Base-by-base conservation (phyloP, 768 basidiomycete genomes). In the Kwoniella sp. region DNA sequence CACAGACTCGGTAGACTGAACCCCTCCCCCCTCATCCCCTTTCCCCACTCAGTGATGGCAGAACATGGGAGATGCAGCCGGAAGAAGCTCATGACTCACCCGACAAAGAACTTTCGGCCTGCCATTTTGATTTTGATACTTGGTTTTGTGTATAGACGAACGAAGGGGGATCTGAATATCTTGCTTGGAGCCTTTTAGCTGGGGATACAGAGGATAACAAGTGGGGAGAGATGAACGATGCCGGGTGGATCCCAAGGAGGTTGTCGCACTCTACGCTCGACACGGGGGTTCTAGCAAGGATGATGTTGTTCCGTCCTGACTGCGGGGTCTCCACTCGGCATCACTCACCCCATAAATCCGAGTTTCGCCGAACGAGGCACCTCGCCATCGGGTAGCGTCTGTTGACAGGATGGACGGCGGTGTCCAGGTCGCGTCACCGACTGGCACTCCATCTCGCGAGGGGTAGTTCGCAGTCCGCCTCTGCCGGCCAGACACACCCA, bases 81-180 rank as follows among this genome's bases (percentile, higher is more conserved):
- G 14, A n/a, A 14, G 20, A 8, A 5, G 32, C 26, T 6, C 22
- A 0, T 22, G n/a, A 55, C 53, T 34, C 22, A 55, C 53, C 53
- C 53, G 29, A 55, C 53, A 28, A 55, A 55, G 53, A 55, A 55
- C 40, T 55, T 55, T 34, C 53, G 40, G 36, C 19, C 53, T 17
- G 42, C 53, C 53, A 55, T 55, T 37, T 45, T 55, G 53, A 9
- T 31, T 22, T 23, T 55, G 23, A 40, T 32, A 25, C 27, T 42
- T 26, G 40, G 15, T 39, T 33, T 41, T 41, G 14, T 7, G 14
- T 17, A 25, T 20, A 27, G 43, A 45, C 11, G 20, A 32, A 36
- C 8, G 25, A 34, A 22, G 46, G 17, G 22, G 17, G 29, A 45
- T 39, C 17, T 29, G 39, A 32, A 23, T 28, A 23, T 41, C 17